phyloP scores from a whole-genome alignment of 1,284 basidiomycete species.

The Fomitopsis palustris region DNA sequence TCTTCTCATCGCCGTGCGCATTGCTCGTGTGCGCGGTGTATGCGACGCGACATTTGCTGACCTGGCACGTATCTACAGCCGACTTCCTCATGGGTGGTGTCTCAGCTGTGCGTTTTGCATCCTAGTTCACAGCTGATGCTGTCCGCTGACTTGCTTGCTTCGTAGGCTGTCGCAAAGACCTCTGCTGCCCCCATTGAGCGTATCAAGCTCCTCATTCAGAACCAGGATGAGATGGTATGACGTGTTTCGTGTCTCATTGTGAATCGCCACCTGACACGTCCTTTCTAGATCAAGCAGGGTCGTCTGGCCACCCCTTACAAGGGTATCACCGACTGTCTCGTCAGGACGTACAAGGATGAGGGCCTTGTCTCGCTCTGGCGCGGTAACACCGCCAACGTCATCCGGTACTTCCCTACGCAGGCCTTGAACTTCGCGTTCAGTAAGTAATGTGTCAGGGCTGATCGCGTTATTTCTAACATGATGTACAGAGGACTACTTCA shows the following conservation, averaged over 20 bases:
- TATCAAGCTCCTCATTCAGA: conserved; percentile 97
- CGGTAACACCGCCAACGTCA: conserved; percentile 97
- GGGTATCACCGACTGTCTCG: conserved; percentile 87
- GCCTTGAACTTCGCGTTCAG: conserved; percentile 96
- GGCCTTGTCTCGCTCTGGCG: conserved; percentile 90
- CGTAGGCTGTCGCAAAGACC: conserved; percentile 93
- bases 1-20: background rate
- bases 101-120: conserved; percentile 64
- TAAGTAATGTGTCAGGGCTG: conserved; percentile 35
- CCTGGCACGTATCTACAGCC: conserved; percentile 44
- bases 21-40: background rate
- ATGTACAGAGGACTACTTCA: conserved; percentile 89
- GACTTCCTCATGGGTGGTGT: conserved; percentile 94
- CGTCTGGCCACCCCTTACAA: conserved; percentile 92
- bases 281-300: conserved; percentile 87
- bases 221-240: conserved; percentile 90
- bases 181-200: conserved; percentile 98
- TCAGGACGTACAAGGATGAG: conserved; percentile 87
- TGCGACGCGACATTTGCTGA: conserved; percentile 27
- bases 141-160: conserved; percentile 8
- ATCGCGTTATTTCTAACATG: conserved; percentile 21
- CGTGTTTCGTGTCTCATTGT: background rate
- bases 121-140: background rate
- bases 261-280: conserved; percentile 20
- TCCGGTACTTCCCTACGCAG: conserved; percentile 97